Evolutionary conservation across 805 yeast genomes (phyloP).

Genomic region (Yarrowia porcina): DNA sequence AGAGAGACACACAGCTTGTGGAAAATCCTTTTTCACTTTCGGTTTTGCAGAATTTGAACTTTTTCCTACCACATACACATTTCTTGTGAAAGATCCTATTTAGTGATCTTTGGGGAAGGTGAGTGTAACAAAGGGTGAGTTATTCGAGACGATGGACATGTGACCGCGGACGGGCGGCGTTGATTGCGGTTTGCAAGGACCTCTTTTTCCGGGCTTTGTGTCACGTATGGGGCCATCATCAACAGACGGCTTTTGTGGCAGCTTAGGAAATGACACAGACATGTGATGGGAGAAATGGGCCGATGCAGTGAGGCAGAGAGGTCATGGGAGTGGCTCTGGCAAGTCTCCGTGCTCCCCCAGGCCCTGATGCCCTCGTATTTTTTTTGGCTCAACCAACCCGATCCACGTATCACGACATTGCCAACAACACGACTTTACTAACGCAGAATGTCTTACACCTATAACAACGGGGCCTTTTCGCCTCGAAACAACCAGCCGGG

Average conservation of each 20-base stretch:
- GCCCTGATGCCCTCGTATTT: no score
- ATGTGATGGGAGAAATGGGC: no score
- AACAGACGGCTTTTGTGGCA: no score
- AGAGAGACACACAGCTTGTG: background rate
- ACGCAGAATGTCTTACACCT: conserved; percentile 24
- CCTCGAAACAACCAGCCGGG: conserved; percentile 26
- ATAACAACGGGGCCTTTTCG: conserved; percentile 21
- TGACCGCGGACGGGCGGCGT: background rate
- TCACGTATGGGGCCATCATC: background rate
- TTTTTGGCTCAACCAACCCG: no score
- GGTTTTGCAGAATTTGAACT: conserved; percentile 18
- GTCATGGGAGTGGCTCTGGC: no score
- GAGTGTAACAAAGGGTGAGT: conserved; percentile 22
- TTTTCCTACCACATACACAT: conserved; percentile 26
- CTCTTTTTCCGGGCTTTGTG: background rate
- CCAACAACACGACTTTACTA: background rate
- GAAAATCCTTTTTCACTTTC: conserved; percentile 24
- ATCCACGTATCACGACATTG: background rate
- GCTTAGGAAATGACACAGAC: no score
- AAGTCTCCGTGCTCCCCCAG: no score
- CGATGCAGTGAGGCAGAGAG: no score
- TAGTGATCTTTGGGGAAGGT: conserved; percentile 26
- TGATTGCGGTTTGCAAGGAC: background rate
- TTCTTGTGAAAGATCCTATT: conserved; percentile 25
- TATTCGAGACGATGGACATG: background rate